Base-by-base conservation (phyloP, 164 flowering plant species). In the grape (Vitis vinifera) region DNA sequence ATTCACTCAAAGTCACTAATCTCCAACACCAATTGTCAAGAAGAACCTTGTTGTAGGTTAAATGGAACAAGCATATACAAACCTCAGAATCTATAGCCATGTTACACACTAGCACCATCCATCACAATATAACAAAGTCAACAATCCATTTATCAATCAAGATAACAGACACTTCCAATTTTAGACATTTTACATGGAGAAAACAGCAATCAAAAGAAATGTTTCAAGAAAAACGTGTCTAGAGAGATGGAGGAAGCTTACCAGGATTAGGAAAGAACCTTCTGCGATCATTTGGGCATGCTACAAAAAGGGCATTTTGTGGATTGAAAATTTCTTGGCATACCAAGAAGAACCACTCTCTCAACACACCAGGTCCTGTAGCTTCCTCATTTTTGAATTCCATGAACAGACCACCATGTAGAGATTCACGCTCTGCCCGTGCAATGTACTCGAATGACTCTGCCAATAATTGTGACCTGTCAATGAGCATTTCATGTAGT, bases 361-460 rank as follows among this genome's bases (percentile, higher is more conserved):
- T 74, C 76, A 95, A 66, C 1, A 95, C 98, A 62, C 99, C 99
- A 65, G 96, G 98, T 16, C 99, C 99, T 0, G 97, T 92, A 31
- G 98, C 99, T 80, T 92, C 99, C 81, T 95, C 99, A 80, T 91
- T 88, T 78, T 91, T 92, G 80, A 95, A 95, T 78, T 92, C 96
- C 90, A 95, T 83, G 65, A 90, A 91, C 56, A 95, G 77, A 47
- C 91, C 92, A 72, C 76, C 74, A 71, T 82, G 96, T 62, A 92
- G 66, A 4, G 84, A 51, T 1, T 79, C 81, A 47, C 85, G 77
- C 3, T 82, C 83, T 29, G 96, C 93, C 31, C 63, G 73, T 50
- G 71, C 76, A 69, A 95, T 85, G 74, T 90, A 92, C 78, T 89
- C 91, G 65, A 87, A 95, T 19, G 99, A 95, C 75, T 90, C 96